Conservation (phyloP, 257 asterid species). For the Lavandula angustifolia region DNA sequence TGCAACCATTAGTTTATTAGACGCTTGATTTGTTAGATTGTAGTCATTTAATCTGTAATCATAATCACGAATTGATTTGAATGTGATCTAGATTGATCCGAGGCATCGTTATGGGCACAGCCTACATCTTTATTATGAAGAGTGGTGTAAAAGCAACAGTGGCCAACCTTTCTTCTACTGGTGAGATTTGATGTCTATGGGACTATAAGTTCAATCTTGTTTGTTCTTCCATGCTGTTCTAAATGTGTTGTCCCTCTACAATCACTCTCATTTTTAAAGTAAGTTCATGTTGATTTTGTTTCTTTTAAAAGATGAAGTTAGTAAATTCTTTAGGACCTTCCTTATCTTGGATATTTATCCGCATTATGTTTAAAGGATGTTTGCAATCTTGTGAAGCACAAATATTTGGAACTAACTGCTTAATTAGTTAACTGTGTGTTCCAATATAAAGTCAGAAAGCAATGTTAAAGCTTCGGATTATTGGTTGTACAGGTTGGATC, state of each 20-base stretch:
- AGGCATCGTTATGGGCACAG: conserved; percentile 96
- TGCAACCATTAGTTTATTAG: conserved; percentile 1
- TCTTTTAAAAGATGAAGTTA: conserved; percentile 12
- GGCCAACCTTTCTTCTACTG: conserved; percentile 96
- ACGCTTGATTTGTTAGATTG: conserved; percentile 8
- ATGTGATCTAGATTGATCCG: conserved; percentile 72
- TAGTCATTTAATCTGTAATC: conserved; percentile 4
- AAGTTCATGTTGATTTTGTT: not conserved
- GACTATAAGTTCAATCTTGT: conserved; percentile 5
- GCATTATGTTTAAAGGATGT: not conserved
- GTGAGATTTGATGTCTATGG: conserved; percentile 40
- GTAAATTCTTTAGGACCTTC: too few species aligned
- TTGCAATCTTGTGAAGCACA: conserved; percentile 24
- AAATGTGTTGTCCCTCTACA: conserved; percentile 26
- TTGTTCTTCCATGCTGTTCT: conserved; percentile 4
- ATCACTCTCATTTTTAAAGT: conserved; percentile 17
- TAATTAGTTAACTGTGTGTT: not conserved
- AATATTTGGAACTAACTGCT: not conserved
- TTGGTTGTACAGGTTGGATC: conserved; percentile 71
- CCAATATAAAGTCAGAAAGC: conserved; percentile 23
- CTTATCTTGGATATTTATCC: too few species aligned
- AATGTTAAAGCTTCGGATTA: conserved; percentile 14
- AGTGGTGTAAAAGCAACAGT: conserved; percentile 76
- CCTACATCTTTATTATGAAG: conserved; percentile 72
- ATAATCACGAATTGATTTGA: not conserved